Evolutionary conservation across 345 rosid species (phyloP).

Genomic region (Euphorbia peplus): DNA sequence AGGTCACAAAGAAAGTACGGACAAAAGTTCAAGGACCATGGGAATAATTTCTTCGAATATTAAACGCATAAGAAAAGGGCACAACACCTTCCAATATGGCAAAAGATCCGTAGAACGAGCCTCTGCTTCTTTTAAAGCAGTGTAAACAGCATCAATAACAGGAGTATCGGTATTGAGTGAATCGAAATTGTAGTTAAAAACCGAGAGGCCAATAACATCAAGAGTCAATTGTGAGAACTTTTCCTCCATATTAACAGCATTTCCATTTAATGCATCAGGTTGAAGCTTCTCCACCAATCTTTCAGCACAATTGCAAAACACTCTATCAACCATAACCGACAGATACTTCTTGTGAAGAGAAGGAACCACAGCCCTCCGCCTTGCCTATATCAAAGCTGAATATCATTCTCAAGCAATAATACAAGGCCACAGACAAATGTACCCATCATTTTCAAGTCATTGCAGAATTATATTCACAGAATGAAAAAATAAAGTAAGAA

Average conservation of each 20-base stretch:
- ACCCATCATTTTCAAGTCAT: slow-evolving; percentile 1
- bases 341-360: slow-evolving; percentile 89
- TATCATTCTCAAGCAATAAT: slow-evolving; percentile 5
- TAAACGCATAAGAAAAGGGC: slow-evolving; percentile 21
- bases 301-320: slow-evolving; percentile 83
- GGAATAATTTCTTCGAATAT: too few relatives aligned
- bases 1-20: too few relatives aligned
- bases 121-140: slow-evolving; percentile 93
- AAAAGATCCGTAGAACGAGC: slow-evolving; percentile 84
- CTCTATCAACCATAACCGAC: slow-evolving; percentile 85
- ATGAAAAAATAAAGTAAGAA: too few relatives aligned
- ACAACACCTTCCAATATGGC: slow-evolving; percentile 89
- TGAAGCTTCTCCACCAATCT: slow-evolving; percentile 86
- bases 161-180: slow-evolving; percentile 74
- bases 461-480: background rate
- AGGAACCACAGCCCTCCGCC: slow-evolving; percentile 90
- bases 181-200: slow-evolving; percentile 88
- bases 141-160: slow-evolving; percentile 85
- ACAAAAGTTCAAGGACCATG: too few relatives aligned
- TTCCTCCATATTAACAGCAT: slow-evolving; percentile 87
- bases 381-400: slow-evolving; percentile 45
- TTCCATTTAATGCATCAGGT: slow-evolving; percentile 60
- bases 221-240: slow-evolving; percentile 89
- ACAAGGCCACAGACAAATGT: background rate
- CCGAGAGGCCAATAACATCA: slow-evolving; percentile 79